Base-by-base conservation (phyloP, 176 grass and related monocot genomes). In the Pharus latifolius region DNA sequence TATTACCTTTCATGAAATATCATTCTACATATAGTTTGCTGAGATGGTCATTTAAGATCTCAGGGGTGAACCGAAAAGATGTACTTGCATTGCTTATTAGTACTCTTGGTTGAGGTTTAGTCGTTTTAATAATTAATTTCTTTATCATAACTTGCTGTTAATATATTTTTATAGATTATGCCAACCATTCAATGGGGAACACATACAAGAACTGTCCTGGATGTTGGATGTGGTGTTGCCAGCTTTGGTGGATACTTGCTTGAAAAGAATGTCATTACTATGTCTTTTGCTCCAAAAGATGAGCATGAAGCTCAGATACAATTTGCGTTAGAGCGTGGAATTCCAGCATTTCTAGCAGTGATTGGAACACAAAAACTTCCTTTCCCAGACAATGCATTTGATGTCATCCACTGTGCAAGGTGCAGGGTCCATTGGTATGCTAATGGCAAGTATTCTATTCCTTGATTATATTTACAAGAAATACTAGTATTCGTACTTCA, bases 291-390 rank as follows among this genome's bases (percentile, higher is more conserved):
- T 19, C 95, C 95, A 63, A 91, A 98, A 77, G 90, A 98, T 65
- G 95, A 98, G 83, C 90, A 98, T 52, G 84, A 98, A 74, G 90
- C 95, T 64, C 90, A 98, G 78, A 98, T 98, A 85, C 84, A 98
- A 42, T 98, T 98, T 70, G 87, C 90, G 26, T 73, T 98, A 33
- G 95, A 98, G 71, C 83, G 90, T 10, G 95, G 95, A 38, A 94
- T 98, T 85, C 95, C 87, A 54, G 84, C 95, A 37, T 88, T 98
- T 67, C 69, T 98, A 44, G 86, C 82, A 44, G 90, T 98, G 23
- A 98, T 94, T 31, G 90, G 79, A 52, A 94, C 95, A 65, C 81
- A 88, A 65, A 90, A 81, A 68, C 90, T 98, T 71, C 67, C 90
- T 17, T 91, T 98, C 66, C 90, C 95, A 17, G 82, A 91, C 70